Percentiles rank a stretch among this genome's conserved stretches.
Conservation (phyloP, 1,139 yeast genomes). For the Geotrichum aggregatum region DNA sequence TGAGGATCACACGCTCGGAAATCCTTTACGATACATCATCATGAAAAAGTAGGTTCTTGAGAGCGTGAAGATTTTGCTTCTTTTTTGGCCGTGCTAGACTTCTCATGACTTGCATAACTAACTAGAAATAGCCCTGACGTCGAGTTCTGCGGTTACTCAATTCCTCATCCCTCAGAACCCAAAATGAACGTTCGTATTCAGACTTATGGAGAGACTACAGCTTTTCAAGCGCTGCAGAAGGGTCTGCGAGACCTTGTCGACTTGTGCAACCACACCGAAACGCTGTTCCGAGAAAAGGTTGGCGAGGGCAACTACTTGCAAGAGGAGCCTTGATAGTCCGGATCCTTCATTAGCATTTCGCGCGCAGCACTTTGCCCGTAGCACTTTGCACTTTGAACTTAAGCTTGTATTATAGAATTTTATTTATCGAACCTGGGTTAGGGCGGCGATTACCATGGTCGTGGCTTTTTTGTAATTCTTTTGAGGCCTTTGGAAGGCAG, state of each 20-base stretch:
- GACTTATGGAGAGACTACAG: slow-evolving; percentile 81
- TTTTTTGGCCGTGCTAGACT: too few relatives aligned
- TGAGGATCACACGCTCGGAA: slow-evolving; percentile 95
- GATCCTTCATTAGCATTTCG: too few relatives aligned
- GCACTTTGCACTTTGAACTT: too few relatives aligned
- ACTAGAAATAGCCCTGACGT: slow-evolving; percentile 62
- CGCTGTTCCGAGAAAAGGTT: slow-evolving; percentile 49
- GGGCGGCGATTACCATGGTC: slow-evolving; percentile 11
- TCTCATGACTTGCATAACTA: not conserved
- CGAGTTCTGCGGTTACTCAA: slow-evolving; percentile 96
- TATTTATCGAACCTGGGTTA: slow-evolving; percentile 9
- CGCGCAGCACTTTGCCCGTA: not conserved
- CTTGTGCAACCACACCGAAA: slow-evolving; percentile 79
- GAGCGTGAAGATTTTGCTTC: too few relatives aligned
- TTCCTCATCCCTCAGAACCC: slow-evolving; percentile 97
- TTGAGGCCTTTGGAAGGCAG: not conserved
- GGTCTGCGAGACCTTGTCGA: slow-evolving; percentile 84
- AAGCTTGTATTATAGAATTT: not conserved
- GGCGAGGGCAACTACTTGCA: slow-evolving; percentile 47
- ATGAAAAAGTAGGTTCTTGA: slow-evolving; percentile 66
- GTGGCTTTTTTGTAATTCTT: slow-evolving; percentile 10
- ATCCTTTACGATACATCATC: slow-evolving; percentile 85
- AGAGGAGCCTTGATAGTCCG: slow-evolving; percentile 46
- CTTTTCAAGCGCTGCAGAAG: slow-evolving; percentile 87
- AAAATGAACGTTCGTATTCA: slow-evolving; percentile 87